phyloP scores from a whole-genome alignment of 2,329 filamentous ascomycete genomes.

The Talaromyces marneffei region DNA sequence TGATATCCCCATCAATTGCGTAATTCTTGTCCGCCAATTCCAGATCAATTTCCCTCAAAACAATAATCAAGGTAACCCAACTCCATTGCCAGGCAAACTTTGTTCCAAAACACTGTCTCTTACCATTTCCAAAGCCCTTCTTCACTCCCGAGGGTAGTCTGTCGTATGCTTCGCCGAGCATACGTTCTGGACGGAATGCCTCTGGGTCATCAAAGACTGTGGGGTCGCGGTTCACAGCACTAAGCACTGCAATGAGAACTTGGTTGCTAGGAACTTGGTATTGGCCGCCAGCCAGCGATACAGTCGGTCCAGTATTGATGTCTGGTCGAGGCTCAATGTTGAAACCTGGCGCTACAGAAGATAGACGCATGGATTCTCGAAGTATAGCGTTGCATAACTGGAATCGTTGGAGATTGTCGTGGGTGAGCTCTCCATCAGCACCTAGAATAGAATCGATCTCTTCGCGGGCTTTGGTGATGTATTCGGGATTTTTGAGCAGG shows the following conservation, averaged over 20 bases:
- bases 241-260: conserved; percentile 47
- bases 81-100: conserved; percentile 71
- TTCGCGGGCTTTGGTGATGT: conserved; percentile 56
- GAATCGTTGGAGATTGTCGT: conserved; percentile 57
- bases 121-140: conserved; percentile 70
- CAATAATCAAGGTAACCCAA: conserved; percentile 53
- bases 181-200: conserved; percentile 64
- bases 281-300: conserved; percentile 54
- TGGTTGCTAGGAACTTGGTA: conserved; percentile 55
- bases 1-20: conserved; percentile 12
- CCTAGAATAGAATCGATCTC: conserved; percentile 64
- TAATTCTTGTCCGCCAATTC: conserved; percentile 52
- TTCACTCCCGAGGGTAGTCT: conserved; percentile 57
- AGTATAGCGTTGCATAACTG: conserved; percentile 62
- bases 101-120: conserved; percentile 64
- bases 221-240: conserved; percentile 58
- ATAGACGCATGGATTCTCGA: conserved; percentile 60
- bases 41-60: conserved; percentile 68
- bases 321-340: conserved; percentile 49
- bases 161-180: conserved; percentile 64
- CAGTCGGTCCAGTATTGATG: conserved; percentile 32
- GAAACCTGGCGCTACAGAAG: conserved; percentile 56
- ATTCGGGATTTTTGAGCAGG: conserved; percentile 57
- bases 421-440: conserved; percentile 44
- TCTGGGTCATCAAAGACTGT: conserved; percentile 59